A percentile compares a stretch with the other conserved stretches of the same genome.
These are phyloP conservation scores for Pestalotiopsis sp. DNA, from an alignment of 2,329 filamentous ascomycete genomes.

Conservation along the genomic window DNA sequence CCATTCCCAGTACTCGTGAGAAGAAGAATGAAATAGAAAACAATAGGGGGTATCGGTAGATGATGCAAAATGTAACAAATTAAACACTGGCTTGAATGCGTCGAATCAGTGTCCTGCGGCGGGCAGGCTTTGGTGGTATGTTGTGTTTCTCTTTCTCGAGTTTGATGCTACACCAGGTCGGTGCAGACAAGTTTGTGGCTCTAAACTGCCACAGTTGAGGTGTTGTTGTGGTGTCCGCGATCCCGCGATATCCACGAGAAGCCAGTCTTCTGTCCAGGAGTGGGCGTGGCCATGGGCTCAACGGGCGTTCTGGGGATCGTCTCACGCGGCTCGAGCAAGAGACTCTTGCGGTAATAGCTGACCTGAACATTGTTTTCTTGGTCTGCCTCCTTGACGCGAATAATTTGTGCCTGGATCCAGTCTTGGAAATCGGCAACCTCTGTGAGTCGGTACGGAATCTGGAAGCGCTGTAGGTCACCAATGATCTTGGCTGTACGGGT, in stretches of 20 bases:
- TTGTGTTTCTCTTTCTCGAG: neutral
- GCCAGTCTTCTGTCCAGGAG: slow-evolving; percentile 37
- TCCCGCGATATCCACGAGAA: slow-evolving; percentile 55
- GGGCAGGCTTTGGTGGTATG: neutral
- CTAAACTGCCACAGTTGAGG: slow-evolving; percentile 5
- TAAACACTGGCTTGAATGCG: slow-evolving; percentile 3
- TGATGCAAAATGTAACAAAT: slow-evolving; percentile 22
- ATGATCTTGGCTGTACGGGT: slow-evolving; percentile 94
- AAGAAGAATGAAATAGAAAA: slow-evolving; percentile 26
- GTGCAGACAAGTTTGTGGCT: neutral
- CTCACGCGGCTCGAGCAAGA: slow-evolving; percentile 80
- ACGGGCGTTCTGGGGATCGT: slow-evolving; percentile 34
- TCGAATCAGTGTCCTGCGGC: neutral
- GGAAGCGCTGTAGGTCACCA: slow-evolving; percentile 92
- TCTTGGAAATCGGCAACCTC: slow-evolving; percentile 89
- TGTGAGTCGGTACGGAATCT: slow-evolving; percentile 84
- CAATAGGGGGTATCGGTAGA: slow-evolving; percentile 34
- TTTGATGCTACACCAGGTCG: neutral
- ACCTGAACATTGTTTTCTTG: slow-evolving; percentile 58
- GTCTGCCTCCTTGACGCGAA: slow-evolving; percentile 68
- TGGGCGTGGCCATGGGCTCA: slow-evolving; percentile 27
- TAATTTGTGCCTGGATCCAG: slow-evolving; percentile 85
- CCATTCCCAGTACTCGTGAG: slow-evolving; percentile 29
- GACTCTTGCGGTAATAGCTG: slow-evolving; percentile 77
- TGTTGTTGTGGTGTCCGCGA: slow-evolving; percentile 32